Percentiles rank a stretch among this genome's conserved stretches.
These are phyloP conservation scores for Psidium friedrichsthalianum DNA, from an alignment of 345 rosid genomes.

Conservation along the genomic window DNA sequence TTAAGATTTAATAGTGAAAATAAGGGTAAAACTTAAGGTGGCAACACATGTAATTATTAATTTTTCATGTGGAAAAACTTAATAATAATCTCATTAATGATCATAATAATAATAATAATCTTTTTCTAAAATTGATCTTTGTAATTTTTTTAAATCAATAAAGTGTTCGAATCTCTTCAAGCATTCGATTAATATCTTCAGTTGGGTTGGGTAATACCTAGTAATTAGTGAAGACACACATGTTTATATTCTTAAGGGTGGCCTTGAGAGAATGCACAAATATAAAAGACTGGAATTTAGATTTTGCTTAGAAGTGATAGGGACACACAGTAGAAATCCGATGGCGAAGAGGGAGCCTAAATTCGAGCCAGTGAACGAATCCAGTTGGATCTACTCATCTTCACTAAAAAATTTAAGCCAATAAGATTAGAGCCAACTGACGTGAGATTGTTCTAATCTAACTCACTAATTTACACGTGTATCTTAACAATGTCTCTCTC, in stretches of 20 bases:
- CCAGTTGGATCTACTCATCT: too few relatives aligned
- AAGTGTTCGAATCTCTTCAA: rapidly evolving
- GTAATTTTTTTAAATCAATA: not conserved
- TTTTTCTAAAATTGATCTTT: not conserved
- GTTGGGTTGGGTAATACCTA: not conserved
- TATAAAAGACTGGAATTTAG: not conserved
- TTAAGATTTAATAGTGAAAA: not conserved
- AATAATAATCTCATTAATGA: not conserved
- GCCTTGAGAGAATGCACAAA: not conserved
- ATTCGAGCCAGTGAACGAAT: too few relatives aligned
- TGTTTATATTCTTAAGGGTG: not conserved
- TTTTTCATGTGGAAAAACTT: not conserved
- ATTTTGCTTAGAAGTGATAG: too few relatives aligned
- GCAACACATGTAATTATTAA: not conserved
- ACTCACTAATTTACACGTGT: too few relatives aligned
- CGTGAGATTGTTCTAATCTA: too few relatives aligned
- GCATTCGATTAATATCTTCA: not conserved
- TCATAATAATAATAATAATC: too few relatives aligned
- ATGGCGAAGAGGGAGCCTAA: too few relatives aligned
- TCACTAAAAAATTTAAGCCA: too few relatives aligned
- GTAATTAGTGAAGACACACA: too few relatives aligned
- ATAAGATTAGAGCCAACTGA: too few relatives aligned
- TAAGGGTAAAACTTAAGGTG: not conserved
- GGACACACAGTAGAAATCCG: too few relatives aligned
- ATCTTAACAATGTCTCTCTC: too few relatives aligned